Evolutionary conservation across 2,329 filamentous ascomycete genomes (phyloP).

Genomic region (Lomentospora prolificans): DNA sequence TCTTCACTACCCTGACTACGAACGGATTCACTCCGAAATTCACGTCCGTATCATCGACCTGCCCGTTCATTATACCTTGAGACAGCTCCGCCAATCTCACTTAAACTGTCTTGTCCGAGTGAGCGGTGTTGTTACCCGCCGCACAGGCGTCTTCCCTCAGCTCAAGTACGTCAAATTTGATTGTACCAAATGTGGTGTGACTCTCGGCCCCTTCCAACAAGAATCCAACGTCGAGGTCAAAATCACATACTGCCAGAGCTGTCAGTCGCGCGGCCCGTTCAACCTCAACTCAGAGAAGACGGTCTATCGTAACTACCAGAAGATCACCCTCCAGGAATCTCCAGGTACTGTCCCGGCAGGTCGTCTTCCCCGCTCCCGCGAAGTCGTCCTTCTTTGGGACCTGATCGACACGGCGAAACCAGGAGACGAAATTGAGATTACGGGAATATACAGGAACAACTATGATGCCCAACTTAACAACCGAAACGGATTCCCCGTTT

Average conservation of each 20-base stretch:
- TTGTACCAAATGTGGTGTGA: slow-evolving; percentile 85
- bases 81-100: slow-evolving; percentile 88
- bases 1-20: slow-evolving; percentile 94
- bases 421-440: slow-evolving; percentile 94
- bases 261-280: slow-evolving; percentile 90
- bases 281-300: slow-evolving; percentile 96
- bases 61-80: slow-evolving; percentile 88
- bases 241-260: slow-evolving; percentile 92
- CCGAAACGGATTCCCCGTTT: slow-evolving; percentile 96
- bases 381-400: slow-evolving; percentile 94
- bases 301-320: slow-evolving; percentile 97
- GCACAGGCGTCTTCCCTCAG: slow-evolving; percentile 93
- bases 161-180: slow-evolving; percentile 98
- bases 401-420: slow-evolving; percentile 95
- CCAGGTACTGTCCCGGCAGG: slow-evolving; percentile 94
- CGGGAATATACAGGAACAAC: slow-evolving; percentile 94
- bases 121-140: slow-evolving; percentile 86
- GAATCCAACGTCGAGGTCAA: slow-evolving; percentile 95
- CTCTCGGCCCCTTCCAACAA: slow-evolving; percentile 91
- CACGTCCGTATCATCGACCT: slow-evolving; percentile 95
- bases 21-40: slow-evolving; percentile 94
- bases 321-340: slow-evolving; percentile 91
- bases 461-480: slow-evolving; percentile 97
- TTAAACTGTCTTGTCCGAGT: slow-evolving; percentile 93
- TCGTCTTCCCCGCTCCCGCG: slow-evolving; percentile 82